A percentile compares a stretch with the other conserved stretches of the same genome.
Evolutionary conservation across 2,329 filamentous ascomycete genomes (phyloP).

Genomic region (Verticillium zaregamsianum): DNA sequence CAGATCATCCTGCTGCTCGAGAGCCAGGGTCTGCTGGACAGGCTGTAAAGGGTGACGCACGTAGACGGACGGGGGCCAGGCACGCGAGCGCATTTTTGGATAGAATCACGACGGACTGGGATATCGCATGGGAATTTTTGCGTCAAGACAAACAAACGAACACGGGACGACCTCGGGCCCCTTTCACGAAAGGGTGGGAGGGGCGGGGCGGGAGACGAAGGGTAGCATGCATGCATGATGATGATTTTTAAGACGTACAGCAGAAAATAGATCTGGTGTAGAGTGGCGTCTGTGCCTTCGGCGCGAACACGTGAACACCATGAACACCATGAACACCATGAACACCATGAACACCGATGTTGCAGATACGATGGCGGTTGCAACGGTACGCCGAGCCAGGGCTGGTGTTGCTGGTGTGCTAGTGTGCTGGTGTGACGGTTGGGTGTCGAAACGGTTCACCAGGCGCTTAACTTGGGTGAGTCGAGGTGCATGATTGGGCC

Average conservation of each 20-base stretch:
- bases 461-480: background rate
- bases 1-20: constrained; percentile 94
- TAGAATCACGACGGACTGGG: background rate
- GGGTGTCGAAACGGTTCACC: background rate
- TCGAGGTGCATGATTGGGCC: constrained; percentile 6
- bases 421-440: too few relatives aligned
- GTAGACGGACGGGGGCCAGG: background rate
- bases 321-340: too few relatives aligned
- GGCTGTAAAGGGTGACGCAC: constrained; percentile 33
- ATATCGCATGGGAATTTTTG: background rate
- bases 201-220: background rate
- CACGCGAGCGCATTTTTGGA: background rate
- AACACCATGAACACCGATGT: too few relatives aligned
- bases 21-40: constrained; percentile 82
- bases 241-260: background rate
- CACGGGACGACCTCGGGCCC: background rate
- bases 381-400: too few relatives aligned
- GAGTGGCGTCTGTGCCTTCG: too few relatives aligned
- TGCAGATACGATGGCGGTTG: background rate
- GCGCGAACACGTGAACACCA: too few relatives aligned
- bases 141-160: background rate
- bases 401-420: background rate
- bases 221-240: background rate
- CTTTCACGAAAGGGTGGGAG: background rate
- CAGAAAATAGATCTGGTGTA: background rate